Evolutionary conservation across 169 alveolate species (phyloP), one percentile per base, ranked within the genome.

Genomic region (Plasmodium ovale): DNA sequence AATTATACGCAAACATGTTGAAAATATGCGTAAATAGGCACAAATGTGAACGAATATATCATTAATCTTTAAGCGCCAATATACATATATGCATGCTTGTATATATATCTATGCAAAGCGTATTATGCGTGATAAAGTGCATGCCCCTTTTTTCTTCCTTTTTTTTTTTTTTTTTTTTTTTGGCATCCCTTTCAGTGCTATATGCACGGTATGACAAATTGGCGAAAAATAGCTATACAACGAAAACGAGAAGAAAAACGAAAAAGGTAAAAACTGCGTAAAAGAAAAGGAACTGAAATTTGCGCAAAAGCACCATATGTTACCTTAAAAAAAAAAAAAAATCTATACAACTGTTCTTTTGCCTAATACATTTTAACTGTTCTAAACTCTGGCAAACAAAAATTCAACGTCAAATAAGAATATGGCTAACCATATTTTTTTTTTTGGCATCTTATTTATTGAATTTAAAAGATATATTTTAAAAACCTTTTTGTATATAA

Each of bases 171-270:
- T 0, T 7, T 21, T 29, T 29, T 59, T 59, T 59, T 21, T 59
- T 59, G 6, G 14, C 44, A 12, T 29, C 44, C 25, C 64, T 10
- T 21, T 16, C 21, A 14, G 12, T 19, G 12, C 7, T n/a, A 54
- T 19, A 12, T 16, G 25, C 31, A 16, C 12, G 16, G 35, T 7
- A 54, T n/a, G 29, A 54, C 14, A 54, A 54, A 10, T n/a, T n/a
- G 25, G 21, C 14, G 14, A 54, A 54, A 54, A 54, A 54, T 54
- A 54, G 64, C 64, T 54, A 54, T 54, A 53, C 64, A 53, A 53
- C 12, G 19, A n/a, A 53, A n/a, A 53, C 19, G 5, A 5, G 9
- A 39, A 39, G 9, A 5, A 39, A n/a, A 12, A 47, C 16, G 56
- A 47, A 2, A 47, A 47, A 47, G 0, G 14, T 14, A 47, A 47